Conservation (phyloP, 805 yeast genomes). For the Dipodascus geniculatus region DNA sequence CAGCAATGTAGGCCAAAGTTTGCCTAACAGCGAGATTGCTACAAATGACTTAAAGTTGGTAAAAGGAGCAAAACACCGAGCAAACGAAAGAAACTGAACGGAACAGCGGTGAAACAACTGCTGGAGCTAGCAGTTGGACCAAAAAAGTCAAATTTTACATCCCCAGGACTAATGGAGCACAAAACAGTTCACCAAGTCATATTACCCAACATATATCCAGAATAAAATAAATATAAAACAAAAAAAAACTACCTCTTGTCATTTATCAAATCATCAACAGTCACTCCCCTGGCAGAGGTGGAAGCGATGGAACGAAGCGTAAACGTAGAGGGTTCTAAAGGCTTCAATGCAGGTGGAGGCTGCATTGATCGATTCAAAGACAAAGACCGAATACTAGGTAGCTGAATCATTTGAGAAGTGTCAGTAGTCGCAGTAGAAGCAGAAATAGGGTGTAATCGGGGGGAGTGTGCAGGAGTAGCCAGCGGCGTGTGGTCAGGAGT, state of each 20-base stretch:
- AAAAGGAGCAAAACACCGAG: too few species aligned
- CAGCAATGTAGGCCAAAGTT: too few species aligned
- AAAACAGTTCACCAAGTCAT: too few species aligned
- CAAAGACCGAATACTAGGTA: neutral
- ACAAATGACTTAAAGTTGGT: too few species aligned
- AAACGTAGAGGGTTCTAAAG: constrained; percentile 10
- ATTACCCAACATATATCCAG: too few species aligned
- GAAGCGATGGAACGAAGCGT: neutral
- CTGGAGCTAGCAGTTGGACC: too few species aligned
- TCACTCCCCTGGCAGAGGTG: neutral
- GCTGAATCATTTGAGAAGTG: neutral
- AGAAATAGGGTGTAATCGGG: constrained; percentile 31
- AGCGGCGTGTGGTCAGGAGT: constrained; percentile 33
- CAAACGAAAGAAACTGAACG: too few species aligned
- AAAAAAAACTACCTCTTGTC: neutral
- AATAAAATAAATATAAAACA: too few species aligned
- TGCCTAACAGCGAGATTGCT: too few species aligned
- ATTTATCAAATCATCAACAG: neutral
- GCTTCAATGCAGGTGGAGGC: constrained; percentile 17
- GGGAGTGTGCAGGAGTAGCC: constrained; percentile 35
- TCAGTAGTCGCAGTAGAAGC: neutral
- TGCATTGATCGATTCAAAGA: constrained; percentile 12
- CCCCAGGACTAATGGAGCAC: too few species aligned
- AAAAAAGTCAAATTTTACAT: too few species aligned
- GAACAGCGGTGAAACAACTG: too few species aligned